Conservation (phyloP, 495 filamentous ascomycete genomes). For the Tuber umbilicatum region DNA sequence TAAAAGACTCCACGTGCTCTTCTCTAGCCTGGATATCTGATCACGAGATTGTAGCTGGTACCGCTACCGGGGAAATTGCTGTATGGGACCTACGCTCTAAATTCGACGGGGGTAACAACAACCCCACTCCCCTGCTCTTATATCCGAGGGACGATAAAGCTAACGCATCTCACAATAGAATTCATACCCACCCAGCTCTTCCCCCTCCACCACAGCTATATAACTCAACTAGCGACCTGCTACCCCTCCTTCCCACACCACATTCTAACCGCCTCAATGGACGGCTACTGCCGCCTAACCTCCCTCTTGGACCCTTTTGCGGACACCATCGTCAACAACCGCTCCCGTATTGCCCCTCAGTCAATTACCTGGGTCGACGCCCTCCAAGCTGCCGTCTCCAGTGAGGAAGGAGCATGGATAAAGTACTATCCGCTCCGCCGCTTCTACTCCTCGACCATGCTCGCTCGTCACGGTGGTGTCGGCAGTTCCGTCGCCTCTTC, state of each 20-base stretch:
- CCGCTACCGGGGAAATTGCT: constrained; percentile 56
- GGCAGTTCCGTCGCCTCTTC: constrained; percentile 47
- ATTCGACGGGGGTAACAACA: constrained; percentile 20
- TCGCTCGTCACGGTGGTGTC: constrained; percentile 42
- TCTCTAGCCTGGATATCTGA: constrained; percentile 58
- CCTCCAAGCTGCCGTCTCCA: constrained; percentile 50
- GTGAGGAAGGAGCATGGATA: constrained; percentile 56
- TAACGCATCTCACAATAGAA: background rate
- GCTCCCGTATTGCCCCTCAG: constrained; percentile 49
- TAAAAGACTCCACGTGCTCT: constrained; percentile 51
- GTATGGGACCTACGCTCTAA: constrained; percentile 50
- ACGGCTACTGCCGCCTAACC: constrained; percentile 55
- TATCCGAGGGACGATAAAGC: background rate
- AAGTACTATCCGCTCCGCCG: constrained; percentile 52
- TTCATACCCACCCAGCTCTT: constrained; percentile 50
- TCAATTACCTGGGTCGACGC: constrained; percentile 54
- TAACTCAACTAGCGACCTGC: constrained; percentile 52
- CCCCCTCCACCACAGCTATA: constrained; percentile 56
- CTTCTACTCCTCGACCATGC: constrained; percentile 50
- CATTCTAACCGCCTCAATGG: constrained; percentile 52
- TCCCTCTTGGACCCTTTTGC: constrained; percentile 50
- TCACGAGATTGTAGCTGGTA: constrained; percentile 56
- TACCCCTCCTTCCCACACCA: constrained; percentile 57
- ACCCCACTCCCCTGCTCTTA: constrained; percentile 8
- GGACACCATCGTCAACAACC: constrained; percentile 49